Percentiles rank a stretch among this genome's conserved stretches.
phyloP scores from a whole-genome alignment of 2,329 filamentous ascomycete genomes.

The Fusarium circinatum region DNA sequence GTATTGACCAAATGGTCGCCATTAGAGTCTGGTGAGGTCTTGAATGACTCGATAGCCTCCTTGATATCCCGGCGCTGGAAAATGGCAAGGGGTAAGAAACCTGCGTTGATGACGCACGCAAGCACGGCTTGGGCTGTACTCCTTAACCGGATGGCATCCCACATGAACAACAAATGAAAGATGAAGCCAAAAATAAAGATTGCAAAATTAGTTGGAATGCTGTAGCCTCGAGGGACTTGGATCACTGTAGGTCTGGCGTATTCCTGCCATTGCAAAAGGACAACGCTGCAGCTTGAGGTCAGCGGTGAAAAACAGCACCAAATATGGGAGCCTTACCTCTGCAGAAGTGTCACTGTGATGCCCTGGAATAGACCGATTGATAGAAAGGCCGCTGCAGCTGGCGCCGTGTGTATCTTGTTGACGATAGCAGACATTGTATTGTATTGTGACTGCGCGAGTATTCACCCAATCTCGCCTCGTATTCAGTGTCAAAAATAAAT shows the following conservation, averaged over 20 bases:
- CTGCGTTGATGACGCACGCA: neutral
- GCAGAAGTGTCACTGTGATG: neutral
- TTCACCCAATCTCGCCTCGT: neutral
- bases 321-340: neutral
- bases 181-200: slow-evolving; percentile 5
- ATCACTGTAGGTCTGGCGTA: neutral
- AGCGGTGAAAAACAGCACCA: neutral
- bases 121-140: slow-evolving; percentile 7
- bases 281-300: neutral
- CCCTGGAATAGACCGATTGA: neutral
- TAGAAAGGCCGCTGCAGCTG: neutral
- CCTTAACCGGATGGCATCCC: slow-evolving; percentile 2
- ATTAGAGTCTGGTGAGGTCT: neutral
- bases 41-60: neutral
- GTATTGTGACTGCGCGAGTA: neutral
- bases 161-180: slow-evolving; percentile 4
- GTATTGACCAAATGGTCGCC: neutral
- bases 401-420: neutral
- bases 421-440: neutral
- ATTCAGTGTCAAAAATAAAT: neutral
- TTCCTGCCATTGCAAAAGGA: slow-evolving; percentile 2
- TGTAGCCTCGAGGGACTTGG: neutral
- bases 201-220: neutral
- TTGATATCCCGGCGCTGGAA: neutral
- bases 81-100: neutral